Base-by-base conservation (phyloP, 2,329 filamentous ascomycete genomes). In the Microcyclosporella mali region DNA sequence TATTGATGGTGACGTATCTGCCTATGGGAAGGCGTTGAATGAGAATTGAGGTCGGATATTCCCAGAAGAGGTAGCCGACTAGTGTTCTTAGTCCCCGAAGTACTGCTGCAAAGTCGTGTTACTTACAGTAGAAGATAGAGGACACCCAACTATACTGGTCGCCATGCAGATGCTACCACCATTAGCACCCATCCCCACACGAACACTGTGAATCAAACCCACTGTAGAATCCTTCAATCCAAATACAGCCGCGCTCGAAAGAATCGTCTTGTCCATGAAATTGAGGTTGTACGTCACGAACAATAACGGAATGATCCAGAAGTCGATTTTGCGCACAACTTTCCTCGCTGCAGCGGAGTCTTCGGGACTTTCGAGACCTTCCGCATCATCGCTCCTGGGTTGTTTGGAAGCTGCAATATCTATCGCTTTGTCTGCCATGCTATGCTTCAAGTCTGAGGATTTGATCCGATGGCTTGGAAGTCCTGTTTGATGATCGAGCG, bases 211-310 rank as follows among this genome's bases (percentile, higher is more conserved):
- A 11, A 8, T 3, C 25, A 7, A 10, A 25, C 35, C 9, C 15
- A 37, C 35, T 4, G 46, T 47, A 9, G 37, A 44, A 17, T 47
- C 47, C 28, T 46, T 46, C 2, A 50, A 40, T 2, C 49, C 47
- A 40, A 49, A 52, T 1, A 52, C 49, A 9, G 49, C 37, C 3
- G 49, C 49, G 33, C 46, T 49, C 4, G 49, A 52, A 4, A 52
- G 44, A 25, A 52, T 49, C 18, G 49, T 52, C 37, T 52, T 52
- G 34, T 52, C 46, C 49, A 52, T 52, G 27, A 52, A 52, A 36
- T 52, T 52, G 35, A 52, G 41, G 21, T 47, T 52, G 19, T 50
- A 52, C 2, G 49, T 52, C 11, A 50, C 41, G 17, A 52, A 52
- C 14, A 49, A 28, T 4, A 52, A 36, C 15, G 47, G 46, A 9